Conservation (phyloP, 805 yeast species). For the Spathaspora boniae region DNA sequence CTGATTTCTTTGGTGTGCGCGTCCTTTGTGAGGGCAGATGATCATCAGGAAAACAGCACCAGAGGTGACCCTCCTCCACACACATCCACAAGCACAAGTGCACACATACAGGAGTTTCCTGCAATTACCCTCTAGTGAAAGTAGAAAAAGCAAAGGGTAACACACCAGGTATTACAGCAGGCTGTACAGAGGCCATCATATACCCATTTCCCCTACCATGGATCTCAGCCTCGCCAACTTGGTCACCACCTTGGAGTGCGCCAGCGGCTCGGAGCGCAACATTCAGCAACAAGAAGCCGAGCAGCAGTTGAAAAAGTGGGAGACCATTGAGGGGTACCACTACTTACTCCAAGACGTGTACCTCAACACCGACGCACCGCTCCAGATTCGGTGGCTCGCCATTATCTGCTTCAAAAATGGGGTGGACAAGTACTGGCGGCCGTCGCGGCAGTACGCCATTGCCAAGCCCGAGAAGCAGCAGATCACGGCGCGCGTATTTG, state of each 20-base stretch:
- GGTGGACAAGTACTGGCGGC: constrained; percentile 80
- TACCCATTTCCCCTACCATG: constrained; percentile 12
- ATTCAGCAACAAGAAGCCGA: constrained; percentile 63
- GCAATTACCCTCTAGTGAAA: too few species aligned
- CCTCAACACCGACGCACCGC: constrained; percentile 52
- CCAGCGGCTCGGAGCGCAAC: constrained; percentile 44
- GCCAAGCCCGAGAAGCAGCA: constrained; percentile 64
- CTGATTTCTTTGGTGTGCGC: too few species aligned
- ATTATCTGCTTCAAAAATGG: constrained; percentile 87
- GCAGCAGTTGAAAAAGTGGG: constrained; percentile 67
- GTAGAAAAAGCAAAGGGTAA: too few species aligned
- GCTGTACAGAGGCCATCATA: too few species aligned
- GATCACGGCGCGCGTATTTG: constrained; percentile 58
- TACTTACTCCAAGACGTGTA: constrained; percentile 54
- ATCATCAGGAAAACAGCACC: too few species aligned
- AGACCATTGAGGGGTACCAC: constrained; percentile 57
- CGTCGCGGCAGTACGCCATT: constrained; percentile 50
- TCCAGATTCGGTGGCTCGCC: constrained; percentile 81
- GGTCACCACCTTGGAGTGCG: constrained; percentile 24
- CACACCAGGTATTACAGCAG: too few species aligned
- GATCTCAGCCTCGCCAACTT: constrained; percentile 25
- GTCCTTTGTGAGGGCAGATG: too few species aligned
- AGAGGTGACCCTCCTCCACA: too few species aligned
- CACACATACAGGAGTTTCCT: too few species aligned
- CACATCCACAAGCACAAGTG: too few species aligned